These are phyloP conservation scores for Skeletonema marinoi DNA, from an alignment of 108 stramenopile genomes.

Conservation along the genomic window DNA sequence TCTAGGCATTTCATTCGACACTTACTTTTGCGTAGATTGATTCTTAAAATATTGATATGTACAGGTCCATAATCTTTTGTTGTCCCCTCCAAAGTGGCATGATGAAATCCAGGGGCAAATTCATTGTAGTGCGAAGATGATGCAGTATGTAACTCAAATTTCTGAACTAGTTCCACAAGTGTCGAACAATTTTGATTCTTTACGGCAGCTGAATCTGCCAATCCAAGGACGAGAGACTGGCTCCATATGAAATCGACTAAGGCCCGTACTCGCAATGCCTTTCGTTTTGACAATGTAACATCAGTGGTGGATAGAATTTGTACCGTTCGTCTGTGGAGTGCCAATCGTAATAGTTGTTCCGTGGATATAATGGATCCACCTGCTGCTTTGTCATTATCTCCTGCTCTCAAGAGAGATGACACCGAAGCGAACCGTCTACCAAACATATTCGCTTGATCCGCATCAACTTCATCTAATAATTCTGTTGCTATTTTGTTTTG, in stretches of 20 bases:
- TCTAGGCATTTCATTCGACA: constrained; percentile 34
- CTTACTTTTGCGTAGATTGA: constrained; percentile 1
- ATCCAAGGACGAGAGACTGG: constrained; percentile 18
- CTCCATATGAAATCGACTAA: constrained; percentile 45
- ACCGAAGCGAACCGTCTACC: constrained; percentile 36
- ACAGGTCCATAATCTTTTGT: constrained; percentile 38
- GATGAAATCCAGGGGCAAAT: constrained; percentile 28
- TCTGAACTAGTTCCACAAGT: constrained; percentile 6
- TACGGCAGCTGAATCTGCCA: no score
- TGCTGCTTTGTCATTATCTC: constrained; percentile 3
- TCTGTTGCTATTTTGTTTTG: constrained; percentile 12
- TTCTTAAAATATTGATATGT: constrained; percentile 36
- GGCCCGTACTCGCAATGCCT: constrained; percentile 33
- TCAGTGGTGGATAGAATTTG: constrained; percentile 36
- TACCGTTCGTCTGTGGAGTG: constrained; percentile 30
- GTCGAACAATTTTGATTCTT: no score
- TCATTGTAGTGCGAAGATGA: constrained; percentile 15
- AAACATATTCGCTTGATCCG: constrained; percentile 39
- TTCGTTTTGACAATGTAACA: constrained; percentile 9
- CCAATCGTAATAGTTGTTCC: constrained; percentile 25
- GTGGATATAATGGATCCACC: constrained; percentile 1
- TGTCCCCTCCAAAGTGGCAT: constrained; percentile 26
- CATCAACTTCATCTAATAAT: constrained; percentile 34
- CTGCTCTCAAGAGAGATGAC: constrained; percentile 13
- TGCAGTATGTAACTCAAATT: constrained; percentile 7